Evolutionary conservation across 371 early-diverging fungal genomes (phyloP).

Genomic region (Rhizopus microsporus): DNA sequence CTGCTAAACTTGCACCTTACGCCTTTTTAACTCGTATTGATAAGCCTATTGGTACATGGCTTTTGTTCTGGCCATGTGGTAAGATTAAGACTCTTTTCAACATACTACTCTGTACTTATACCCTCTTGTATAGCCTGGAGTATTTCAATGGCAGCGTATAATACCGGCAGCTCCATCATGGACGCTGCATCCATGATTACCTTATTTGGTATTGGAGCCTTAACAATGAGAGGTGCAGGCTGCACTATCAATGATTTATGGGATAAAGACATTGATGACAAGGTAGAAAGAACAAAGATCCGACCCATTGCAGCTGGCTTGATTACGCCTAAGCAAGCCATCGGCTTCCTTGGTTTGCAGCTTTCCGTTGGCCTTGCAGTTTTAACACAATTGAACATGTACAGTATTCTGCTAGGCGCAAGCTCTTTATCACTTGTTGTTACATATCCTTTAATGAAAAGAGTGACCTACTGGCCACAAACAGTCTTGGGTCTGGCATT

Average conservation of each 20-base stretch:
- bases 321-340: constrained; percentile 69
- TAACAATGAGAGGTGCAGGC: constrained; percentile 96
- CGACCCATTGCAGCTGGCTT: constrained; percentile 87
- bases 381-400: constrained; percentile 72
- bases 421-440: constrained; percentile 79
- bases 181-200: constrained; percentile 68
- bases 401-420: constrained; percentile 82
- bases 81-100: constrained; percentile 9
- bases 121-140: constrained; percentile 62
- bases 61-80: constrained; percentile 90
- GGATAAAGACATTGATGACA: constrained; percentile 88
- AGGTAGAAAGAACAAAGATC: constrained; percentile 82
- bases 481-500: constrained; percentile 87
- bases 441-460: constrained; percentile 94
- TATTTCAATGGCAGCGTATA: constrained; percentile 80
- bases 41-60: constrained; percentile 91
- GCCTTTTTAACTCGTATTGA: constrained; percentile 80
- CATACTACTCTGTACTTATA: not conserved
- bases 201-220: constrained; percentile 87
- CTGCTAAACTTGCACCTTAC: constrained; percentile 65
- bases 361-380: constrained; percentile 80
- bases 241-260: constrained; percentile 97
- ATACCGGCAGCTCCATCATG: constrained; percentile 46
- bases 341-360: constrained; percentile 81
- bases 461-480: constrained; percentile 96